phyloP scores from a whole-genome alignment of 1,284 basidiomycete genomes.

The Austropuccinia psidii region DNA sequence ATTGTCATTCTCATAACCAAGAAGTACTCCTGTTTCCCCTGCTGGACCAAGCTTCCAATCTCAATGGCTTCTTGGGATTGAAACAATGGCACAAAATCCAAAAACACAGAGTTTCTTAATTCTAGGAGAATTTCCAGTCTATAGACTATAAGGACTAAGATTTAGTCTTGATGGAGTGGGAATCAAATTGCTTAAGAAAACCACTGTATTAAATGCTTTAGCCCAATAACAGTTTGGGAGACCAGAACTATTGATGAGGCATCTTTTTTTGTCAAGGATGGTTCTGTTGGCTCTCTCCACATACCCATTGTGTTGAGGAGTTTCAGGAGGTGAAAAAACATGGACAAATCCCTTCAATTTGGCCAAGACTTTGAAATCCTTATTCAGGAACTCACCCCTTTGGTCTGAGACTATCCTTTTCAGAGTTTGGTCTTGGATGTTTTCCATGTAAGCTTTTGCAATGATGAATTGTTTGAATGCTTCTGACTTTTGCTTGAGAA shows the following conservation, averaged over 20 bases:
- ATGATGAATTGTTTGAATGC: neutral
- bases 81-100: neutral
- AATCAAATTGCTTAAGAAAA: constrained; percentile 48
- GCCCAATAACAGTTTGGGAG: constrained; percentile 47
- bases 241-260: constrained; percentile 42
- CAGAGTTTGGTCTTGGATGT: no score
- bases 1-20: no score
- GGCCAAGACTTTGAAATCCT: constrained; percentile 43
- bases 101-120: neutral
- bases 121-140: no score
- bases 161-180: constrained; percentile 22
- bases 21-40: neutral
- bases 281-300: constrained; percentile 45
- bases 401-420: constrained; percentile 41
- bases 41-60: no score
- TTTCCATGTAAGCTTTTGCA: no score
- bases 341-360: constrained; percentile 44
- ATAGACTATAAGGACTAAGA: neutral
- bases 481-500: neutral
- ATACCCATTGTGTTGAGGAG: constrained; percentile 47
- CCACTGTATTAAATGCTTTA: constrained; percentile 44
- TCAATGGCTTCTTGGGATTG: neutral
- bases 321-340: constrained; percentile 48
- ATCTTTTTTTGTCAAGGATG: constrained; percentile 41
- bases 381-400: constrained; percentile 44